Base-by-base conservation (phyloP, 2,329 filamentous ascomycete genomes). In the Aspergillus udagawae region DNA sequence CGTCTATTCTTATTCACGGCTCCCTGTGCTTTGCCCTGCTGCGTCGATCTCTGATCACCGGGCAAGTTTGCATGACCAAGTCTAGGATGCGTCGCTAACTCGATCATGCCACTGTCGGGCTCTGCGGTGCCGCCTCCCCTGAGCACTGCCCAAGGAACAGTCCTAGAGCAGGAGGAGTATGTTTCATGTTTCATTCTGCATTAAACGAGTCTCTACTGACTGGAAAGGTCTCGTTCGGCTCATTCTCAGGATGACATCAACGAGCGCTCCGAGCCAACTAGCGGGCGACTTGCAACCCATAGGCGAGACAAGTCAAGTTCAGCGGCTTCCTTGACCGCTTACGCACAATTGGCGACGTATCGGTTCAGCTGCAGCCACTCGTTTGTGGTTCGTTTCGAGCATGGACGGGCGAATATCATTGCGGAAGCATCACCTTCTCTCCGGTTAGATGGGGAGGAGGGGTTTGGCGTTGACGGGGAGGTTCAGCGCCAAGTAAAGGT, bases 301-400 rank as follows among this genome's bases (percentile, higher is more conserved):
- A 12, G 10, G 23, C 20, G 10, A 47, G 17, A 45, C 20, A 20
- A 45, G 35, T 55, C 5, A 54, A 60, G 49, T 68, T 72, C 53
- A 60, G 32, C 32, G 32, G 32, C 64, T 21, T 61, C 64, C 51
- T 71, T 83, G 42, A 80, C 78, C 1, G 77, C 79, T 10, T 74
- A 83, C 53, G 78, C 79, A 12, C 79, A 83, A 62, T 73, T 83
- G 4, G 80, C 74, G 1, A 70, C 75, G 9, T 71, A 77, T 59
- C 73, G 75, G 32, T 69, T 81, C 4, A 68, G 73, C 21, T 75
- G 73, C 9, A 67, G 66, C 17, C 73, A 77, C 25, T 70, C 75
- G 2, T 66, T 82, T 28, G 73, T 83, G 49, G 82, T 80, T 2
- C 67, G 83, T 28, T 80, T 83, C 59, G 80, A 82, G 56, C 66